Conservation (phyloP, 352 stramenopile species). For the Sclerospora graminicola region DNA sequence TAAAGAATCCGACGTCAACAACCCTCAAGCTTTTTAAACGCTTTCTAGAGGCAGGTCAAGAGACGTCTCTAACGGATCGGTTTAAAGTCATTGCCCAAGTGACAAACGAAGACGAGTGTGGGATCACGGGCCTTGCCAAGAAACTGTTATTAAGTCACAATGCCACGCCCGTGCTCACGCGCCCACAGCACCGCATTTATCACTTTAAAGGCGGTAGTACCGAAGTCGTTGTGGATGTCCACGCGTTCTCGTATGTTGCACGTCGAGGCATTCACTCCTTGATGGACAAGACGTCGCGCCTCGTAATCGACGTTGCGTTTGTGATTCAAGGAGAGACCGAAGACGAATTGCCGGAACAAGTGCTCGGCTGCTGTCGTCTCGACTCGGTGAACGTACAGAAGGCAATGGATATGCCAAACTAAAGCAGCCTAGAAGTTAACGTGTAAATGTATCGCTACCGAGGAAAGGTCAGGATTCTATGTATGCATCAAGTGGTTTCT, state of each 20-base stretch:
- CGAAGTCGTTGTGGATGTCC: slow-evolving; percentile 72
- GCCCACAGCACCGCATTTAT: slow-evolving; percentile 78
- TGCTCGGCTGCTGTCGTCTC: slow-evolving; percentile 76
- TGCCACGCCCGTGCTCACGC: slow-evolving; percentile 70
- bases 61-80: slow-evolving; percentile 61
- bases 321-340: slow-evolving; percentile 82
- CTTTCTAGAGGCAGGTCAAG: slow-evolving; percentile 56
- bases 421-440: neutral
- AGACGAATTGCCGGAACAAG: slow-evolving; percentile 79
- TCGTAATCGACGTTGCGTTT: slow-evolving; percentile 85
- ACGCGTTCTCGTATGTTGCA: slow-evolving; percentile 79
- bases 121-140: slow-evolving; percentile 61
- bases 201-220: slow-evolving; percentile 54
- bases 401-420: slow-evolving; percentile 41
- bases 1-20: slow-evolving; percentile 46
- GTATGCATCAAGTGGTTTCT: slow-evolving; percentile 79
- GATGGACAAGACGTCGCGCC: slow-evolving; percentile 58
- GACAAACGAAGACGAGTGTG: slow-evolving; percentile 77
- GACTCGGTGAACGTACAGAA: slow-evolving; percentile 59
- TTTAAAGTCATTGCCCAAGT: slow-evolving; percentile 85
- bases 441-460: slow-evolving; percentile 7
- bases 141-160: slow-evolving; percentile 77
- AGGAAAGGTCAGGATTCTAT: slow-evolving; percentile 74
- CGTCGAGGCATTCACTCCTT: slow-evolving; percentile 69
- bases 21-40: slow-evolving; percentile 53